A percentile compares a stretch with the other conserved stretches of the same genome.
phyloP scores from a whole-genome alignment of 2,329 filamentous ascomycete species.

The Furcasterigmium sp. region DNA sequence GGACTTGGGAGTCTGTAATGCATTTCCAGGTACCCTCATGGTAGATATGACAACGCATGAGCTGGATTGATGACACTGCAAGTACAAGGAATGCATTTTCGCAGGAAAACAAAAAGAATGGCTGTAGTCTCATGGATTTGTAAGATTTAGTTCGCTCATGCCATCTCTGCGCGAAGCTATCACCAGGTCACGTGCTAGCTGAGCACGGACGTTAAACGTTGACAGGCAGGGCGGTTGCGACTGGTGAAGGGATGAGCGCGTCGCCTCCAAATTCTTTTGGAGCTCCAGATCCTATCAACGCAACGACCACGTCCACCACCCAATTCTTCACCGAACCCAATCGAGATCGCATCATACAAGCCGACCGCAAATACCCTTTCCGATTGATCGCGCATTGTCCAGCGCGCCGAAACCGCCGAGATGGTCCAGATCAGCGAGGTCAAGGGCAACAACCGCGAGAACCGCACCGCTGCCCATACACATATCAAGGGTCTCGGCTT shows the following conservation, averaged over 20 bases:
- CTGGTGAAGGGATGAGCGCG: conserved; percentile 2
- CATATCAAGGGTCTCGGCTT: conserved; percentile 96
- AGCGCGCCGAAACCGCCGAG: conserved; percentile 23
- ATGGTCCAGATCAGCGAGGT: conserved; percentile 94
- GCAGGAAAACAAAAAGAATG: no score
- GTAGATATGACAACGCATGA: no score
- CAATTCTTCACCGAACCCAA: neutral
- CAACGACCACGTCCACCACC: neutral
- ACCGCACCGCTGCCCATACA: conserved; percentile 92
- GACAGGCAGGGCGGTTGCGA: conserved; percentile 6
- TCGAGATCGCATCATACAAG: neutral
- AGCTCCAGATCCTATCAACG: conserved; percentile 6
- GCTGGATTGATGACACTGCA: no score
- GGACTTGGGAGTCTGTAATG: neutral
- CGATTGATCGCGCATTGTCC: conserved; percentile 1
- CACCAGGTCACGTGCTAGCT: conserved; percentile 10
- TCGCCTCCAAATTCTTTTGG: conserved; percentile 14
- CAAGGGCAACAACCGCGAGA: conserved; percentile 90
- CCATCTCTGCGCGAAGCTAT: conserved; percentile 7
- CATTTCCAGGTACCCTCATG: neutral
- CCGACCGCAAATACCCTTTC: neutral
- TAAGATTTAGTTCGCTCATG: no score
- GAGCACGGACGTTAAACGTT: neutral
- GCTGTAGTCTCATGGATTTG: no score
- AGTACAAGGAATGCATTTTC: no score